A percentile compares a stretch with the other conserved stretches of the same genome.
These are phyloP conservation scores for Heteromeles arbutifolia DNA, from an alignment of 306 rosid genomes.

Conservation along the genomic window DNA sequence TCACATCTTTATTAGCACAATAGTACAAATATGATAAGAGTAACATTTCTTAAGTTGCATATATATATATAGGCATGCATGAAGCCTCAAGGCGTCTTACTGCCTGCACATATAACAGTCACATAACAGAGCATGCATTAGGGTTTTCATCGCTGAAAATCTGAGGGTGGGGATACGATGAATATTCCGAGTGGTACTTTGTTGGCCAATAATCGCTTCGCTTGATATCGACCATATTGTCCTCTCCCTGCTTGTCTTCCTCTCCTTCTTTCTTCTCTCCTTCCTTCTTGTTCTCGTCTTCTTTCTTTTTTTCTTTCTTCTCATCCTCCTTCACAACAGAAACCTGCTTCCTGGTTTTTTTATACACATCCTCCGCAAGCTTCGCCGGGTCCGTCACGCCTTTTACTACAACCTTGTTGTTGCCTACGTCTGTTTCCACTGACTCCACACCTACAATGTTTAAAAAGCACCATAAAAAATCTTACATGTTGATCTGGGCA, in stretches of 20 bases:
- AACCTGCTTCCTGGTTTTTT: slow-evolving; percentile 64
- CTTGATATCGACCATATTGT: slow-evolving; percentile 42
- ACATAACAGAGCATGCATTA: slow-evolving; percentile 81
- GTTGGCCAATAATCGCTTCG: slow-evolving; percentile 59
- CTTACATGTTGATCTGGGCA: not conserved
- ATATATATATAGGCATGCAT: not conserved
- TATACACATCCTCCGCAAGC: slow-evolving; percentile 62
- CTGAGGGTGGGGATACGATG: slow-evolving; percentile 35
- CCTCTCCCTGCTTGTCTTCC: slow-evolving; percentile 41
- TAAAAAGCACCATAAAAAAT: not conserved
- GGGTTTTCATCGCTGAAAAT: slow-evolving; percentile 95
- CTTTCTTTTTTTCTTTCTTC: slow-evolving; percentile 47
- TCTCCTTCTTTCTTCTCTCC: slow-evolving; percentile 31
- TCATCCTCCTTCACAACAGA: slow-evolving; percentile 61
- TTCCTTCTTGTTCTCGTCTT: slow-evolving; percentile 29
- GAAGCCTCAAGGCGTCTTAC: not conserved
- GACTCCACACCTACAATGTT: slow-evolving; percentile 75
- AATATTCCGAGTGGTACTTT: slow-evolving; percentile 40
- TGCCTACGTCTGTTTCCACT: slow-evolving; percentile 68
- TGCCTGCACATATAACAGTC: slow-evolving; percentile 1
- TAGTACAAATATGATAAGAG: no score
- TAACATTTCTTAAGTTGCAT: no score
- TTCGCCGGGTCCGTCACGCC: slow-evolving; percentile 58
- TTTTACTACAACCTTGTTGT: slow-evolving; percentile 61
- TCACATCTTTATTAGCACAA: no score